These are phyloP conservation scores for Colletotrichum eleusines DNA, from an alignment of 2,329 filamentous ascomycete species.

Conservation along the genomic window DNA sequence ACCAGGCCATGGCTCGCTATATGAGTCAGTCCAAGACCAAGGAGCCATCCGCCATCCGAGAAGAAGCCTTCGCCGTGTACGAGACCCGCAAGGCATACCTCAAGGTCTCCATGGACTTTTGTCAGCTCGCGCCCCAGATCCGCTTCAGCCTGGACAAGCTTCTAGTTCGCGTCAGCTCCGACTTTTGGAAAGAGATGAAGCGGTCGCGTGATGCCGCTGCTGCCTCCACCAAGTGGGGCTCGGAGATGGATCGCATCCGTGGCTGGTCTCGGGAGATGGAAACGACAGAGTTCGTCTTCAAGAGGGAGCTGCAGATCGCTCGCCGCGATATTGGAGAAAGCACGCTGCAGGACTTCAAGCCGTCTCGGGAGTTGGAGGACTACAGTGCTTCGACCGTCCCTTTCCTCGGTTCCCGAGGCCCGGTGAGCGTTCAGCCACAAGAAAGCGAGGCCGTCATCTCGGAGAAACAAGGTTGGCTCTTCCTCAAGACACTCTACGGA, in stretches of 20 bases:
- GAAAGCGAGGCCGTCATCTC: conserved; percentile 63
- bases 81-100: conserved; percentile 92
- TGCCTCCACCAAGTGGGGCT: conserved; percentile 74
- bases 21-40: conserved; percentile 90
- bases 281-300: conserved; percentile 84
- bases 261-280: conserved; percentile 98
- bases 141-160: conserved; percentile 87
- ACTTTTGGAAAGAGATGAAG: conserved; percentile 90
- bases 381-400: conserved; percentile 92
- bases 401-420: conserved; percentile 79
- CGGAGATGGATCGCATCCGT: conserved; percentile 90
- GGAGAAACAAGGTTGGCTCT: conserved; percentile 97
- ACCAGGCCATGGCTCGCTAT: conserved; percentile 84
- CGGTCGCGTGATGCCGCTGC: conserved; percentile 74
- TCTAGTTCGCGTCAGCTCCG: conserved; percentile 84
- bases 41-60: conserved; percentile 88
- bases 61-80: conserved; percentile 96
- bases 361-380: conserved; percentile 92
- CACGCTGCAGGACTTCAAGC: conserved; percentile 77
- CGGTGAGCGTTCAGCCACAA: conserved; percentile 71
- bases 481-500: conserved; percentile 82
- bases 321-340: conserved; percentile 85
- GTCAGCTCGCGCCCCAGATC: conserved; percentile 86
- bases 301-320: conserved; percentile 81
- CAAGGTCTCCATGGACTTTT: conserved; percentile 94